Evolutionary conservation across 768 basidiomycete genomes (phyloP).

Genomic region (Calvatia gigantea): DNA sequence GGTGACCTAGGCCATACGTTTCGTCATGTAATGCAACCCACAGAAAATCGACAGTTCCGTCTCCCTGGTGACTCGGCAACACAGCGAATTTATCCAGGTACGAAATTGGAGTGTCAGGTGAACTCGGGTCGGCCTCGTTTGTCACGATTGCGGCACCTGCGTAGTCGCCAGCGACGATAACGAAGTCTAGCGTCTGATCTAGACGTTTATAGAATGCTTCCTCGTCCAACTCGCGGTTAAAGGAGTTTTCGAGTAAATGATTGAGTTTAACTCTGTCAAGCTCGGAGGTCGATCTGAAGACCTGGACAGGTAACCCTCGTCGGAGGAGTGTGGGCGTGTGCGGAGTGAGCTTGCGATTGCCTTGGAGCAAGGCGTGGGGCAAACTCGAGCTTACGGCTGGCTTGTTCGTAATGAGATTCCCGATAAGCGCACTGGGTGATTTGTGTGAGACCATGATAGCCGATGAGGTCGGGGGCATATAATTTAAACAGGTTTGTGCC

Average conservation of each 20-base stretch:
- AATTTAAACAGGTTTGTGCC: constrained; percentile 79
- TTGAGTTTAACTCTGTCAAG: constrained; percentile 77
- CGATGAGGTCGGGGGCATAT: constrained; percentile 92
- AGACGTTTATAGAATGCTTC: constrained; percentile 78
- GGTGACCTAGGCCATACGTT: constrained; percentile 92
- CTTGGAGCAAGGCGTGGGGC: constrained; percentile 88
- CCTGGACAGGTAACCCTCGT: constrained; percentile 82
- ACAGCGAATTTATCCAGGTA: constrained; percentile 99
- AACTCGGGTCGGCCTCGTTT: constrained; percentile 40
- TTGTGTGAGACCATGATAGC: constrained; percentile 98
- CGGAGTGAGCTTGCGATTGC: constrained; percentile 78
- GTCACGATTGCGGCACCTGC: constrained; percentile 94
- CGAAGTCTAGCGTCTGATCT: constrained; percentile 77
- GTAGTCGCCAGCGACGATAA: constrained; percentile 94
- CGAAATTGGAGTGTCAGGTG: constrained; percentile 50
- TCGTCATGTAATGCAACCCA: constrained; percentile 99
- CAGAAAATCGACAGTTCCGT: constrained; percentile 98
- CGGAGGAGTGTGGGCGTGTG: constrained; percentile 94
- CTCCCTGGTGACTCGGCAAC: constrained; percentile 90
- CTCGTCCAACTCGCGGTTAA: constrained; percentile 68
- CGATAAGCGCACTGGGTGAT: constrained; percentile 92
- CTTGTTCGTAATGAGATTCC: constrained; percentile 96
- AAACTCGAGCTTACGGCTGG: constrained; percentile 94
- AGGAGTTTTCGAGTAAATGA: constrained; percentile 83
- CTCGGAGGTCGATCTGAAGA: constrained; percentile 65